A percentile compares a stretch with the other conserved stretches of the same genome.
phyloP scores from a whole-genome alignment of 352 stramenopile genomes.

The Phytophthora nicotianae region DNA sequence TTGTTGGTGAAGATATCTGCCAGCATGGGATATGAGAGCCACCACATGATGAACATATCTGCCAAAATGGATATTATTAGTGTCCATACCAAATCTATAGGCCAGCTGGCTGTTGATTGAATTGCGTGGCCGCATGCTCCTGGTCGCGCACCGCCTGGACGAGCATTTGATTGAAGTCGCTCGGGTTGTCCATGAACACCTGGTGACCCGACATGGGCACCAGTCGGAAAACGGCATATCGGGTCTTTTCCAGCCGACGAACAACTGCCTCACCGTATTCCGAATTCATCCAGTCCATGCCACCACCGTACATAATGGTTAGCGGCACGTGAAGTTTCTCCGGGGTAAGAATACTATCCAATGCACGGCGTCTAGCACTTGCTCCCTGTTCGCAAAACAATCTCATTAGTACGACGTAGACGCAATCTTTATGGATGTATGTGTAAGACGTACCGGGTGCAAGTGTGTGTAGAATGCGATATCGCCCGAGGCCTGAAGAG shows the following conservation, averaged over 20 bases:
- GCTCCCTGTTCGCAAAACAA: slow-evolving; percentile 41
- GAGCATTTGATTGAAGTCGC: slow-evolving; percentile 76
- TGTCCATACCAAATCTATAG: slow-evolving; percentile 24
- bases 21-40: slow-evolving; percentile 18
- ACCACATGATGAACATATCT: slow-evolving; percentile 29
- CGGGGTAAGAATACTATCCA: slow-evolving; percentile 60
- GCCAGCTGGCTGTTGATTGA: slow-evolving; percentile 22
- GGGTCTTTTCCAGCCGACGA: slow-evolving; percentile 55
- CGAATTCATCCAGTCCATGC: slow-evolving; percentile 82
- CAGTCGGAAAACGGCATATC: slow-evolving; percentile 72
- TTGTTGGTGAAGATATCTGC: slow-evolving; percentile 4
- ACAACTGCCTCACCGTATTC: slow-evolving; percentile 66
- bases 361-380: slow-evolving; percentile 50
- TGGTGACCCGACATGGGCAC: slow-evolving; percentile 76
- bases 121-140: slow-evolving; percentile 41
- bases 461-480: slow-evolving; percentile 81
- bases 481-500: slow-evolving; percentile 69
- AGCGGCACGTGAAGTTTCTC: slow-evolving; percentile 65
- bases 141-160: slow-evolving; percentile 72
- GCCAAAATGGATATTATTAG: slow-evolving; percentile 25
- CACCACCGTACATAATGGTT: slow-evolving; percentile 81
- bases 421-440: not conserved
- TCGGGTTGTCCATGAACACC: slow-evolving; percentile 88
- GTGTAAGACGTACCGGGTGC: slow-evolving; percentile 47
- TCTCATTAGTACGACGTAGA: slow-evolving; percentile 8